These are phyloP conservation scores for Aciculoconidium aculeatum DNA, from an alignment of 805 yeast genomes.

Conservation along the genomic window DNA sequence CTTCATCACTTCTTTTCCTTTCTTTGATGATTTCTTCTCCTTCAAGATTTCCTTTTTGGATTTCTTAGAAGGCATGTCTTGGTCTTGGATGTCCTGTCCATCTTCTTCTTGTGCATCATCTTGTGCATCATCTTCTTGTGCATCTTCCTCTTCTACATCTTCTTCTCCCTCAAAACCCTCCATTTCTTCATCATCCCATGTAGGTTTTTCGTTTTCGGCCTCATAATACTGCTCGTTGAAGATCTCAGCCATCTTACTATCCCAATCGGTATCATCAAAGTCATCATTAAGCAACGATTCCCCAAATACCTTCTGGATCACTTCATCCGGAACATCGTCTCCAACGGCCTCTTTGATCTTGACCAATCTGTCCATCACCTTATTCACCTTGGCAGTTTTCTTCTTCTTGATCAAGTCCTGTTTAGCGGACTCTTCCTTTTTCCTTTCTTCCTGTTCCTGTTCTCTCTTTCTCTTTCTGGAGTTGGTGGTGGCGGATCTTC, in stretches of 20 bases:
- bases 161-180: constrained; percentile 17
- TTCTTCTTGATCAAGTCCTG: constrained; percentile 62
- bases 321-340: constrained; percentile 52
- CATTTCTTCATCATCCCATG: constrained; percentile 45
- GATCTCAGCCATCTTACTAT: constrained; percentile 71
- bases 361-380: constrained; percentile 64
- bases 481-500: constrained; percentile 64
- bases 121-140: constrained; percentile 8
- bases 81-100: constrained; percentile 8
- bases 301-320: constrained; percentile 61
- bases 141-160: constrained; percentile 14
- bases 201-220: constrained; percentile 47
- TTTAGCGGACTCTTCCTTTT: constrained; percentile 46
- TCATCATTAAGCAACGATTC: constrained; percentile 78
- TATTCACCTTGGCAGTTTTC: constrained; percentile 70
- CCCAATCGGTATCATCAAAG: constrained; percentile 90
- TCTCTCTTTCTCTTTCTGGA: constrained; percentile 81
- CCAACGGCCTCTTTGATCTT: constrained; percentile 67
- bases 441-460: constrained; percentile 50
- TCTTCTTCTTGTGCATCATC: constrained; percentile 8
- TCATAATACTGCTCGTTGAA: constrained; percentile 81
- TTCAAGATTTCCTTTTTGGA: constrained; percentile 51
- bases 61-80: constrained; percentile 30
- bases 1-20: constrained; percentile 54
- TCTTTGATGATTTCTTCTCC: constrained; percentile 53